Base-by-base conservation (phyloP, 805 yeast species). In the Candida suzukii region DNA sequence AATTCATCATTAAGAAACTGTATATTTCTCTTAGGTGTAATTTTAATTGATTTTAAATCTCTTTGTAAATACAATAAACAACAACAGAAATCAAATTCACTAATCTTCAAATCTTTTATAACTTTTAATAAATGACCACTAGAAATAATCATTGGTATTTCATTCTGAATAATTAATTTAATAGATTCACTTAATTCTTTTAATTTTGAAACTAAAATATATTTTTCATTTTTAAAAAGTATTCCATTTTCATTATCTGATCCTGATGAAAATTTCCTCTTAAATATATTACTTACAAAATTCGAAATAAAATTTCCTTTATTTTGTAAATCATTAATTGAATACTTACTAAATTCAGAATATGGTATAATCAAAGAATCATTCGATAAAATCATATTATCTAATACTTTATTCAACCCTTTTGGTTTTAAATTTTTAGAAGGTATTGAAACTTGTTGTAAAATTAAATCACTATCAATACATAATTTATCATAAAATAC, bases 401-500 rank as follows among this genome's bases (percentile, higher is more conserved):
- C 52, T 2, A 58, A 12, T 2, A 54, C 60, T 31, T 51, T 45
- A 31, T 54, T 46, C 10, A 58, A 28, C 8, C 60, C 60, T 19
- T 50, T 46, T 1, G 63, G 61, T 4, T 38, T 41, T 34, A 47
- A 46, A 30, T 39, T 51, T 34, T 6, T 43, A 25, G 45, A 37
- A 7, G 19, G 40, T 30, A 57, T 34, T 4, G 46, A 42, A 6
- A 58, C 38, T 16, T 38, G 41, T 0, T 39, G 34, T 4, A 45
- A 41, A 7, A 60, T 16, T 0, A 30, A 35, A 27, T 48, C 45
- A 20, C 53, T 48, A 18, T 50, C 51, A 29, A 59, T 41, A 31
- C 52, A 45, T 12, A 57, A 46, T n/a, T 35, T 24, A 40, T 60
- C 60, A 2, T 44, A 48, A 33, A 67, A 60, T 6, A 53, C 49